phyloP scores from a whole-genome alignment of 2,329 filamentous ascomycete genomes.

The Periglandula ipomoeae region DNA sequence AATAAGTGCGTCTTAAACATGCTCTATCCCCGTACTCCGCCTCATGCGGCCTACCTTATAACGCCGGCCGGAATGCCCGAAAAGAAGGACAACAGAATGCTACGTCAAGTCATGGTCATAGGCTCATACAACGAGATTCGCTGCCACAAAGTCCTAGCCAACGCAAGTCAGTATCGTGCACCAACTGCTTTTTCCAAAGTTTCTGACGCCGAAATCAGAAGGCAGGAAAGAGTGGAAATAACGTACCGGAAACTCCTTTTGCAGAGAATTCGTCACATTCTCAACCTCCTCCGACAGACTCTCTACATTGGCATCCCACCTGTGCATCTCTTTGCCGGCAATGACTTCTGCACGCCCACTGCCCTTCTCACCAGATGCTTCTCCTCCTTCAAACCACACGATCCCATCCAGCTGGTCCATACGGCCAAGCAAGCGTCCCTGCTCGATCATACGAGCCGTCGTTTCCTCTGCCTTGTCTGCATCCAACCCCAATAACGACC shows the following conservation, averaged over 20 bases:
- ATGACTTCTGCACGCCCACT: constrained; percentile 55
- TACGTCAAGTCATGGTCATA: neutral
- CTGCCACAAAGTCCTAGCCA: constrained; percentile 45
- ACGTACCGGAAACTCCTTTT: constrained; percentile 65
- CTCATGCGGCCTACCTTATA: neutral
- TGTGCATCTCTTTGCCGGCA: constrained; percentile 62
- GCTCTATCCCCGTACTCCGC: neutral
- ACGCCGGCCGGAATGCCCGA: neutral
- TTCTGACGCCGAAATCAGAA: neutral
- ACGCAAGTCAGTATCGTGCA: neutral
- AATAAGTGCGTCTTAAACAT: neutral
- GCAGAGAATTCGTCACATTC: constrained; percentile 70
- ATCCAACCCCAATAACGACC: constrained; percentile 66
- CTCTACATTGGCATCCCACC: constrained; percentile 86
- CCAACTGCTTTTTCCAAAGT: neutral
- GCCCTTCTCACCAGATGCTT: constrained; percentile 59
- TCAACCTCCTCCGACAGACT: constrained; percentile 84
- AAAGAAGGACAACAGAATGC: neutral
- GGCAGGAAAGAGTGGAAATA: neutral
- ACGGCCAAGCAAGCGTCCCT: constrained; percentile 74
- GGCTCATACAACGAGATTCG: constrained; percentile 34
- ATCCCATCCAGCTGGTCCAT: constrained; percentile 90
- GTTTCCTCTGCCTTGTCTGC: constrained; percentile 81
- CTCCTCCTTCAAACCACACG: constrained; percentile 75
- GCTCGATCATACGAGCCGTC: constrained; percentile 91